A percentile compares a stretch with the other conserved stretches of the same genome.
phyloP scores from a whole-genome alignment of 2,329 filamentous ascomycete genomes.

The Teratosphaeria zuluensis region DNA sequence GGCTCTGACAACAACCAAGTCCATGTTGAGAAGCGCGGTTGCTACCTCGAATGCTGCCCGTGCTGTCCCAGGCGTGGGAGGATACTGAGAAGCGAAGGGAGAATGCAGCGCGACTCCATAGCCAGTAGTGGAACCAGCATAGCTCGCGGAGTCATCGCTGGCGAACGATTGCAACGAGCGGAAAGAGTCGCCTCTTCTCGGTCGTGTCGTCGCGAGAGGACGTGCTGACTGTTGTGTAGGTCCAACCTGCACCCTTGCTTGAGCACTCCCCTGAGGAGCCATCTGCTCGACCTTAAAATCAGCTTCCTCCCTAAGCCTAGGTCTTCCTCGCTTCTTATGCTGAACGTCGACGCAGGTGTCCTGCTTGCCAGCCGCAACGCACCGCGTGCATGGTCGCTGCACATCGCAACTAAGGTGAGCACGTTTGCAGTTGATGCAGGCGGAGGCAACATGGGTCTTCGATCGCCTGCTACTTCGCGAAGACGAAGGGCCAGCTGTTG shows the following conservation, averaged over 20 bases:
- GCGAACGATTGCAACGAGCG: conserved; percentile 23
- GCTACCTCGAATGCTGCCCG: conserved; percentile 17
- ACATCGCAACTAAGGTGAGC: conserved; percentile 62
- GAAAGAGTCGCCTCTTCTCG: conserved; percentile 23
- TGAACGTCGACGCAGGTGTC: conserved; percentile 74
- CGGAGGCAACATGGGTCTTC: conserved; percentile 67
- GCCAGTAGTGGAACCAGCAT: conserved; percentile 10
- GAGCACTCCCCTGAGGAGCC: conserved; percentile 6
- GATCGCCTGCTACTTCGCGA: conserved; percentile 18
- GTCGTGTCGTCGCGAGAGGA: conserved; percentile 17
- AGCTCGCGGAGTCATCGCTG: conserved; percentile 19
- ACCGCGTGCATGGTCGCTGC: conserved; percentile 69
- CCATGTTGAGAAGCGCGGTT: conserved; percentile 37
- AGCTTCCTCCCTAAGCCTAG: conserved; percentile 61
- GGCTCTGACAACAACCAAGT: conserved; percentile 37
- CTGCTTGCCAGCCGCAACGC: conserved; percentile 65
- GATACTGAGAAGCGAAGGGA: conserved; percentile 7
- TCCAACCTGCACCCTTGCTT: conserved; percentile 11
- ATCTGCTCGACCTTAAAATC: conserved; percentile 17
- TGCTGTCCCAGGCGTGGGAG: not conserved
- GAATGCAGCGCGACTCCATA: conserved; percentile 11
- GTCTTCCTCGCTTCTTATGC: conserved; percentile 75
- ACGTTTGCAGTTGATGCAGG: conserved; percentile 76
- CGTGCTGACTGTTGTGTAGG: conserved; percentile 7
- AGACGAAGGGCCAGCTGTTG: not conserved